Evolutionary conservation across 2,329 filamentous ascomycete species (phyloP), one percentile per base, ranked within the genome.

Genomic region (Botrytis elliptica): DNA sequence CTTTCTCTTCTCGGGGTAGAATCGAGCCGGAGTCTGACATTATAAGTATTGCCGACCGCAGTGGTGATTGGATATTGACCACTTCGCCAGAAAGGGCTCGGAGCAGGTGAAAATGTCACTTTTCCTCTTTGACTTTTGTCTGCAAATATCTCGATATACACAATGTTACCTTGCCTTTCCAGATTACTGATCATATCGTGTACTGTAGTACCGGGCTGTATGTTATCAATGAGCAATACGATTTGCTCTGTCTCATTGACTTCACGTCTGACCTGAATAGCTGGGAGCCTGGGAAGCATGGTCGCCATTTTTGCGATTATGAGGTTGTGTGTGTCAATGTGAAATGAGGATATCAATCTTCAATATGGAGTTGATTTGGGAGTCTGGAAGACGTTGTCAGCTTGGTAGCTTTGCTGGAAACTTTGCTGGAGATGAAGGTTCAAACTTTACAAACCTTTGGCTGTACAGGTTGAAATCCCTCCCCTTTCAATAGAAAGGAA

Each of bases 41-140:
- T n/a, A 29, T 71, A 71, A 38, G 59, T 40, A 38, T 12, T 44
- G 2, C 57, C 46, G 14, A 46, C 38, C 25, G 36, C 57, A n/a
- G 22, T 22, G 14, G 18, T 63, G 36, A 71, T 52, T 55, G 57
- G 22, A n/a, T 29, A 73, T 44, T n/a, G 46, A 25, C 38, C 25
- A 36, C 68, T 57, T 57, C n/a, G 29, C 87, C 89, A 90, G 77
- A 91, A 90, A 0, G 82, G 78, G 22, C 77, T 68, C 0, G 89
- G 88, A 0, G 88, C 86, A 0, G 90, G 89, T 79, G 85, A 86
- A 75, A 92, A 91, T 1, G 83, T 83, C 42, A 93, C 80, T 20
- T 83, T 85, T 1, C 84, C 89, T 42, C 62, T 80, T 0, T 82
- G 81, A 36, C 80, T 80, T 70, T 81, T 78, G 66, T 83, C 79